These are phyloP conservation scores for Gracilaria caudata DNA, from an alignment of 23 red algal species.

Conservation along the genomic window DNA sequence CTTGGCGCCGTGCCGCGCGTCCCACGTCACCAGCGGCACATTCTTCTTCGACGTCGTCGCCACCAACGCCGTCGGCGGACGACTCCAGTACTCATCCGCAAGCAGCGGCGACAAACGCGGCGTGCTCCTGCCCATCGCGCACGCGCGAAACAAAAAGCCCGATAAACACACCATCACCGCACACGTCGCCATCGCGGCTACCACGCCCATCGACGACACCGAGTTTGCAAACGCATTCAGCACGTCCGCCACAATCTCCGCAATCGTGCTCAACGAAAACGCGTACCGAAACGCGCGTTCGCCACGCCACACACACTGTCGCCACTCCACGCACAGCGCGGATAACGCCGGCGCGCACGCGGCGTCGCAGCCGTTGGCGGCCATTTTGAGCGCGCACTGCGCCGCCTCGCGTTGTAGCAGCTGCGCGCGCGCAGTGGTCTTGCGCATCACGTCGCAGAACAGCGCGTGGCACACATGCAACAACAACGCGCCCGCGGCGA, in stretches of 20 bases:
- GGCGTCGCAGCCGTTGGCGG: not conserved
- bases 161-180: not conserved
- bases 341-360: slow-evolving; percentile 4
- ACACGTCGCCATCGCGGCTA: not conserved
- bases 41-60: not conserved
- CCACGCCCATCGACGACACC: slow-evolving; percentile 6
- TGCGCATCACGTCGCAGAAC: slow-evolving; percentile 32
- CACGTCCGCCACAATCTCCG: slow-evolving; percentile 34
- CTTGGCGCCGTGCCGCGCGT: too few species aligned
- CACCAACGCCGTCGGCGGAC: not conserved
- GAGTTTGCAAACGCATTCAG: slow-evolving; percentile 38
- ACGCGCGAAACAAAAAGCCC: not conserved
- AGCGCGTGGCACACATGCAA: slow-evolving; percentile 8
- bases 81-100: not conserved
- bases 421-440: slow-evolving; percentile 35
- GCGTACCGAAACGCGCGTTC: slow-evolving; percentile 11
- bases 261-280: slow-evolving; percentile 5
- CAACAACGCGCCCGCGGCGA: slow-evolving; percentile 8
- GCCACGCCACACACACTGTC: slow-evolving; percentile 16
- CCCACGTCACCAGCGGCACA: too few species aligned
- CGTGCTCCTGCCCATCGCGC: not conserved
- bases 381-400: slow-evolving; percentile 14
- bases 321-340: slow-evolving; percentile 46
- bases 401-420: not conserved
- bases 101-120: not conserved